Conservation (phyloP, 441 rosid species). For the Eugenia klotzschiana region DNA sequence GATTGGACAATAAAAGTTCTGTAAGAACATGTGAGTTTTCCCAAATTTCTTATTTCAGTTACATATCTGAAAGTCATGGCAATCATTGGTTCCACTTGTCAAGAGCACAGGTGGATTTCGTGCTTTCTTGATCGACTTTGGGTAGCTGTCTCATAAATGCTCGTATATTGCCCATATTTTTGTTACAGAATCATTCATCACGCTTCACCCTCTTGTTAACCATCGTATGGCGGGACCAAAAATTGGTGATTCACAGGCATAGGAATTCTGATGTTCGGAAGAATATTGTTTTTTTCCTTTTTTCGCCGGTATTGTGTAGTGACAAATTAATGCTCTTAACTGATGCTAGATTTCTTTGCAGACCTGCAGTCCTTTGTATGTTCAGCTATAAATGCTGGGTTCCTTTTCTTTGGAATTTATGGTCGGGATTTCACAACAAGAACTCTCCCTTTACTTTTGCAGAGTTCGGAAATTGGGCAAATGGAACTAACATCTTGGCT, state of each 20-base stretch:
- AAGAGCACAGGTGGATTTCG: background rate
- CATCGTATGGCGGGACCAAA: background rate
- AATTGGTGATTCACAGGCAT: background rate
- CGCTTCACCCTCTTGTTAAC: background rate
- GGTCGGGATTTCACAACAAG: background rate
- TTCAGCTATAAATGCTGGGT: background rate
- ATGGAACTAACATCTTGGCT: background rate
- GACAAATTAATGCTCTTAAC: background rate
- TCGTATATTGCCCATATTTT: background rate
- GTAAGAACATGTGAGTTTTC: constrained; percentile 16
- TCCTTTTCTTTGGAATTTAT: background rate
- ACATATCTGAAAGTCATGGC: background rate
- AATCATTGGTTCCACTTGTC: background rate
- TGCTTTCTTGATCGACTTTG: background rate
- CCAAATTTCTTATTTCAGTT: background rate
- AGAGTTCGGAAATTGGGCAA: background rate
- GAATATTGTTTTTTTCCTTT: background rate
- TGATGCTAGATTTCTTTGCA: background rate
- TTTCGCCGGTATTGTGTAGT: background rate
- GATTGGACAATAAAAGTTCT: constrained; percentile 72
- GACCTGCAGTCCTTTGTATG: background rate
- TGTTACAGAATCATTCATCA: background rate
- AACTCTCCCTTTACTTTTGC: background rate
- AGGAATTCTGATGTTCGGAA: background rate
- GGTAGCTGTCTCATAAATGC: background rate